Evolutionary conservation across 805 yeast genomes (phyloP), one percentile per base, ranked within the genome.

Genomic region (Yamadazyma endophytica): DNA sequence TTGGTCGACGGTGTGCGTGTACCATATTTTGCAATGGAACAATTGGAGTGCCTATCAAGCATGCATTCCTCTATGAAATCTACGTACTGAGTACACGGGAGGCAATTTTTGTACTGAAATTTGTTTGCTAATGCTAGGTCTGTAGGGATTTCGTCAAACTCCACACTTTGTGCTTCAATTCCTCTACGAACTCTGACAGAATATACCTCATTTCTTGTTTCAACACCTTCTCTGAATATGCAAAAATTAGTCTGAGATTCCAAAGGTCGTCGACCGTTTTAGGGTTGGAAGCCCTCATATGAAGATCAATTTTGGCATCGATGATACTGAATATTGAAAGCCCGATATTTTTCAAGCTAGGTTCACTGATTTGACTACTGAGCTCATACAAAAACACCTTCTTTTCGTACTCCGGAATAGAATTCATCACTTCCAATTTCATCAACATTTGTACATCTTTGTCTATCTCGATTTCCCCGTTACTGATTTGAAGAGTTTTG

Each of bases 241-340:
- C 72, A 56, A 82, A 78, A 6, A 82, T 52, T 29, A 82, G 50
- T 37, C 72, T 71, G 36, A 82, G 53, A 43, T 77, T 79, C 79
- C 84, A 75, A 32, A 82, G 53, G 33, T 80, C 84, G 28, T 79
- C 80, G 4, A 64, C 41, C 1, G 54, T 48, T 9, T 38, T 31
- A 0, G 82, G 80, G 1, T 44, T 41, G 3, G 36, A 35, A 1
- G 75, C 75, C 44, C 72, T 53, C 2, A 49, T 48, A 17, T 54
- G 54, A 17, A 80, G 52, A 40, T 79, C 81, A 14, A 75, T 47
- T 46, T 77, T 75, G 40, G 68, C 63, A 48, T 82, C 86, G 17
- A 76, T 50, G 9, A 66, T 62, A 28, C 55, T 54, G 40, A 56
- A 61, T 4, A 76, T 61, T 3, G 72, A 68, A 16, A 74, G 56